Conservation (phyloP, 2,329 filamentous ascomycete species). For the Dothidotthia symphoricarpi region DNA sequence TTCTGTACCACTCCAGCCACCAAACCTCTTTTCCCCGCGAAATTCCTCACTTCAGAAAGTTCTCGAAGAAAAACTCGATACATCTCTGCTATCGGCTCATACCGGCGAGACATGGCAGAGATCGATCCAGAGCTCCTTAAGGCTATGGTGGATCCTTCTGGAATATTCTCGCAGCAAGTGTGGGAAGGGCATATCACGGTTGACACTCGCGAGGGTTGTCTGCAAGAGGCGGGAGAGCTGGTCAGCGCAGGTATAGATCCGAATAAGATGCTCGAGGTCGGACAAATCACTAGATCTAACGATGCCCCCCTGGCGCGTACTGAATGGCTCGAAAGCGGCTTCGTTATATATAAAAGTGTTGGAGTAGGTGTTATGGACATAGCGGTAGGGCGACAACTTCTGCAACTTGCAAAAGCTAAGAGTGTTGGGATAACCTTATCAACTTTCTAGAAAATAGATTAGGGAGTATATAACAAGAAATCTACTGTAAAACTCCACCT, state of each 20-base stretch:
- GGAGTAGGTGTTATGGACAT: slow-evolving; percentile 54
- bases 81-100: slow-evolving; percentile 33
- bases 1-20: slow-evolving; percentile 52
- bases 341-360: slow-evolving; percentile 53
- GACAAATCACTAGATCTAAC: slow-evolving; percentile 5
- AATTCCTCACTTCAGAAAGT: slow-evolving; percentile 27
- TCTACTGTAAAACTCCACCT: too few species aligned
- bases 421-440: too few species aligned
- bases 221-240: slow-evolving; percentile 50
- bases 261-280: slow-evolving; percentile 15
- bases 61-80: slow-evolving; percentile 15
- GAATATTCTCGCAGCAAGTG: neutral
- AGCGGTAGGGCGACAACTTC: slow-evolving; percentile 38
- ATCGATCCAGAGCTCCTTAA: slow-evolving; percentile 47
- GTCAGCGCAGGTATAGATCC: slow-evolving; percentile 40
- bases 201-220: slow-evolving; percentile 41
- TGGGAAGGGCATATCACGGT: slow-evolving; percentile 18
- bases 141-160: slow-evolving; percentile 5
- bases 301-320: slow-evolving; percentile 20
- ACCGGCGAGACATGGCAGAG: slow-evolving; percentile 48
- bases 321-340: slow-evolving; percentile 31
- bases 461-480: too few species aligned
- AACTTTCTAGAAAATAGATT: too few species aligned
- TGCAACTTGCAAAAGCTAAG: slow-evolving; percentile 17
- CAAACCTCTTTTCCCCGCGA: slow-evolving; percentile 44